phyloP scores from a whole-genome alignment of 2,329 filamentous ascomycete species.

The Botrytis byssoidea region DNA sequence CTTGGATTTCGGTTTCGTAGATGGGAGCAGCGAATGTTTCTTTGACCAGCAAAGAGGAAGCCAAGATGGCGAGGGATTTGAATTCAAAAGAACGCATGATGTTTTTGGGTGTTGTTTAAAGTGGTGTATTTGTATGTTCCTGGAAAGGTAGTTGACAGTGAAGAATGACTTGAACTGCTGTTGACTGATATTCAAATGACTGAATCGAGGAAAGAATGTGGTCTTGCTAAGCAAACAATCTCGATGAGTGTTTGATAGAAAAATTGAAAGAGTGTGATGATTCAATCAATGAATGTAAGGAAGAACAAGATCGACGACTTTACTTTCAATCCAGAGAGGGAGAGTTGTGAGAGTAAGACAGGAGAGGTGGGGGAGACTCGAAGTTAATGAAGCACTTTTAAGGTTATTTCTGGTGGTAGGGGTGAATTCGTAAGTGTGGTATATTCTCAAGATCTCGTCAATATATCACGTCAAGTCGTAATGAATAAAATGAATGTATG shows the following conservation, averaged over 20 bases:
- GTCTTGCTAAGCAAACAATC: conserved; percentile 5
- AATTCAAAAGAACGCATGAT: conserved; percentile 34
- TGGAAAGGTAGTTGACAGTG: conserved; percentile 11
- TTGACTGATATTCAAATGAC: conserved; percentile 16
- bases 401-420: not conserved
- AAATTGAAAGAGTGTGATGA: conserved; percentile 22
- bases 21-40: conserved; percentile 32
- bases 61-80: conserved; percentile 33
- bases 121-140: not conserved
- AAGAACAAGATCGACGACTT: conserved; percentile 11
- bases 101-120: not conserved
- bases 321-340: not conserved
- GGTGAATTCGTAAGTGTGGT: not conserved
- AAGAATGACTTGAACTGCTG: conserved; percentile 8
- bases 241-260: conserved; percentile 14
- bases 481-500: conserved; percentile 15
- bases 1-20: conserved; percentile 28
- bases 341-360: not conserved
- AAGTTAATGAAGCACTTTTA: not conserved
- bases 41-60: conserved; percentile 37
- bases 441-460: not conserved
- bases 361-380: not conserved
- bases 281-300: conserved; percentile 32
- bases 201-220: conserved; percentile 16
- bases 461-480: conserved; percentile 10